Percentiles rank a stretch among this genome's conserved stretches.
These are phyloP conservation scores for Fonsecaea nubica DNA, from an alignment of 2,329 filamentous ascomycete species.

Conservation along the genomic window DNA sequence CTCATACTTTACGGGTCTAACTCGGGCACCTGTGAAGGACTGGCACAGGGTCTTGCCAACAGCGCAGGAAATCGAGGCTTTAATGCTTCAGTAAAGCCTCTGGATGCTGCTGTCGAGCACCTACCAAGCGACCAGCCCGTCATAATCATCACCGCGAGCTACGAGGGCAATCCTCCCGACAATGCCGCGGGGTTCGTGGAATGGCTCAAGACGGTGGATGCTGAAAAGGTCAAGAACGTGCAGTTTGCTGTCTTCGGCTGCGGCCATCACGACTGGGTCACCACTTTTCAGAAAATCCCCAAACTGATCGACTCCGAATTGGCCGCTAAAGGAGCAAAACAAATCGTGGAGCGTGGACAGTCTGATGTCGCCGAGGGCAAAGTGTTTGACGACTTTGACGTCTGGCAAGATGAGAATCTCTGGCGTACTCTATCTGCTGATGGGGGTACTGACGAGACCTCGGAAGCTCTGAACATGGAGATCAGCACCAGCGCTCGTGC, in stretches of 20 bases:
- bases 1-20: slow-evolving; percentile 77
- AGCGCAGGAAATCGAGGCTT: slow-evolving; percentile 68
- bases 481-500: slow-evolving; percentile 61
- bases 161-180: slow-evolving; percentile 76
- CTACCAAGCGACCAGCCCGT: slow-evolving; percentile 67
- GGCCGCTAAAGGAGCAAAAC: slow-evolving; percentile 57
- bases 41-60: slow-evolving; percentile 68
- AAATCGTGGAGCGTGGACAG: slow-evolving; percentile 53
- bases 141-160: slow-evolving; percentile 72
- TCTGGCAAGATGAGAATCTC: slow-evolving; percentile 67
- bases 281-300: slow-evolving; percentile 72
- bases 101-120: slow-evolving; percentile 68
- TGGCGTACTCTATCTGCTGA: slow-evolving; percentile 58
- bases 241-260: slow-evolving; percentile 74
- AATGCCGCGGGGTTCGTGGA: slow-evolving; percentile 72
- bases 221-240: slow-evolving; percentile 61
- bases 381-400: slow-evolving; percentile 72
- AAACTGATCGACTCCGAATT: slow-evolving; percentile 65
- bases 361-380: slow-evolving; percentile 68
- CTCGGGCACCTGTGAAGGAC: slow-evolving; percentile 74
- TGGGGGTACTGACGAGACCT: slow-evolving; percentile 29
- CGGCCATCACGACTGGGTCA: slow-evolving; percentile 61
- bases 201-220: slow-evolving; percentile 66
- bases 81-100: slow-evolving; percentile 59
- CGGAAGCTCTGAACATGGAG: slow-evolving; percentile 57